Conservation (phyloP, 2,329 filamentous ascomycete genomes). For the Xylariaceae sp. region DNA sequence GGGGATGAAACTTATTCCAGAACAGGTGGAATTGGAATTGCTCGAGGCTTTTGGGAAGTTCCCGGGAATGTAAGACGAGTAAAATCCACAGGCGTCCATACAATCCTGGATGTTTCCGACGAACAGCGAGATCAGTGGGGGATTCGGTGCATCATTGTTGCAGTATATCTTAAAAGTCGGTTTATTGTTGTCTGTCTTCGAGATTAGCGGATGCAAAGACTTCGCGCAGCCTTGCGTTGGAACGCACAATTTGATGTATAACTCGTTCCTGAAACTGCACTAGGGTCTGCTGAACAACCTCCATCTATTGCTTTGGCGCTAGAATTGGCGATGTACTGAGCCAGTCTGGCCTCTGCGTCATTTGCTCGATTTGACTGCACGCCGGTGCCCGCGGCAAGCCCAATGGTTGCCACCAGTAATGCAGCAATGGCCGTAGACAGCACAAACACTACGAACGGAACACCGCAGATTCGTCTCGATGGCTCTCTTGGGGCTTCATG, state of each 20-base stretch:
- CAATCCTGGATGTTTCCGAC: slow-evolving; percentile 42
- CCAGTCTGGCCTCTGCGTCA: slow-evolving; percentile 34
- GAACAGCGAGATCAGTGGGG: slow-evolving; percentile 41
- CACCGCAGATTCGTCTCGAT: slow-evolving; percentile 35
- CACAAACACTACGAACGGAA: slow-evolving; percentile 38
- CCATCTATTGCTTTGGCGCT: slow-evolving; percentile 34
- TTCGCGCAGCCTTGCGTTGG: not conserved
- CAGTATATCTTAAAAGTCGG: slow-evolving; percentile 42
- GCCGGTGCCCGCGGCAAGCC: slow-evolving; percentile 44
- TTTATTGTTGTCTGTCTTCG: slow-evolving; percentile 34
- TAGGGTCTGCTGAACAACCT: slow-evolving; percentile 38
- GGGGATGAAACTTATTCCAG: slow-evolving; percentile 41
- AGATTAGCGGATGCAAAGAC: slow-evolving; percentile 7
- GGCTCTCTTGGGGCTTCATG: slow-evolving; percentile 11
- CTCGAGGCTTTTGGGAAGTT: slow-evolving; percentile 25
- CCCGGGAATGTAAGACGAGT: slow-evolving; percentile 30
- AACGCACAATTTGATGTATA: slow-evolving; percentile 41
- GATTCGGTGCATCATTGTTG: slow-evolving; percentile 40
- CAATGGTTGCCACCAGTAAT: slow-evolving; percentile 41
- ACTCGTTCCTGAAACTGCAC: slow-evolving; percentile 35
- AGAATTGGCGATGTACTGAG: slow-evolving; percentile 27
- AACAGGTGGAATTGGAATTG: slow-evolving; percentile 36
- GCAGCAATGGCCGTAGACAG: slow-evolving; percentile 41
- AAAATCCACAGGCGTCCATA: slow-evolving; percentile 48
- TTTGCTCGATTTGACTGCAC: slow-evolving; percentile 40